Evolutionary conservation across 129 eudicot species (phyloP).

Genomic region (Tagetes patula): DNA sequence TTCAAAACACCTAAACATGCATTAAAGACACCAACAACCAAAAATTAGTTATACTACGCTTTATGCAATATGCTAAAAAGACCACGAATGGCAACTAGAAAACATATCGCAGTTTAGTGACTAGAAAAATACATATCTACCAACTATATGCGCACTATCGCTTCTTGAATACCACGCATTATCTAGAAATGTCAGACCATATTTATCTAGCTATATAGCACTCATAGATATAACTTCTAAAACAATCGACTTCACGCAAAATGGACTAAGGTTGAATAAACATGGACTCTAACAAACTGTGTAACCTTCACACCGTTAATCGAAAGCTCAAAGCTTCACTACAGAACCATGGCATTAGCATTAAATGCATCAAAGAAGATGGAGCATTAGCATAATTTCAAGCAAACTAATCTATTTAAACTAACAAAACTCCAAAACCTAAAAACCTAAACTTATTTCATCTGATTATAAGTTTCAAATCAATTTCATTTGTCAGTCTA

Average conservation of each 20-base stretch:
- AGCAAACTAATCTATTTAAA: neutral
- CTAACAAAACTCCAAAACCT: conserved; percentile 16
- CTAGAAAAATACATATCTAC: neutral
- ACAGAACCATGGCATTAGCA: neutral
- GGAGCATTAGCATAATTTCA: conserved; percentile 6
- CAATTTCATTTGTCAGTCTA: conserved; percentile 4
- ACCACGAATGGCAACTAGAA: neutral
- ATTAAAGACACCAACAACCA: conserved; percentile 19
- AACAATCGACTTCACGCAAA: neutral
- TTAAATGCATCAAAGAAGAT: neutral
- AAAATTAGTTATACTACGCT: conserved; percentile 9
- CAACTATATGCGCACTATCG: neutral
- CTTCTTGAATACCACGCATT: neutral
- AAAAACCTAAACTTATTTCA: conserved; percentile 8
- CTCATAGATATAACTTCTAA: neutral
- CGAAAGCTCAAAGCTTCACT: conserved; percentile 1
- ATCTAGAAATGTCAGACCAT: conserved; percentile 4
- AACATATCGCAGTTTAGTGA: neutral
- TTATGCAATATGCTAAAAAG: neutral
- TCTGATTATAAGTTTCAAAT: neutral
- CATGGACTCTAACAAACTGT: neutral
- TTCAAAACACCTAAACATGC: conserved; percentile 42
- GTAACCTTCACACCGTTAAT: neutral
- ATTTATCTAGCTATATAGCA: neutral
- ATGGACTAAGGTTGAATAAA: neutral